These are phyloP conservation scores for Aspergillus cavernicola DNA, from an alignment of 495 filamentous ascomycete species.

Conservation along the genomic window DNA sequence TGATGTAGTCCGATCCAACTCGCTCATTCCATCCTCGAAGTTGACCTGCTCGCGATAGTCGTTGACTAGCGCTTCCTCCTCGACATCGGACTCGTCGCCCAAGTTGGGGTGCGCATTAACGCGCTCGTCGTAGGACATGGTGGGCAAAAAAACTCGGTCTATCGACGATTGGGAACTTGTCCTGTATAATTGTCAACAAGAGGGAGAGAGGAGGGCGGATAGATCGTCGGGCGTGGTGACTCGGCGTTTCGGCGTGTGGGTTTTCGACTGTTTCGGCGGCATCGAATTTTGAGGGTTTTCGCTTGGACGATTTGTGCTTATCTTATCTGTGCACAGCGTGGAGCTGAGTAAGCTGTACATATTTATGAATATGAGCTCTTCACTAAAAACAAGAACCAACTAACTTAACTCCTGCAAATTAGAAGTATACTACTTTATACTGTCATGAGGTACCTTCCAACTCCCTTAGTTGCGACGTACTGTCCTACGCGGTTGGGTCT, in stretches of 20 bases:
- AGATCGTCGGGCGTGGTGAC: constrained; percentile 27
- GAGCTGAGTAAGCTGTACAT: constrained; percentile 36
- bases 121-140: constrained; percentile 52
- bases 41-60: constrained; percentile 94
- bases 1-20: constrained; percentile 62
- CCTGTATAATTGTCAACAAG: constrained; percentile 24
- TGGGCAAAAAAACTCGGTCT: constrained; percentile 19
- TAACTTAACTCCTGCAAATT: no score
- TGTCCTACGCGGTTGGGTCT: no score
- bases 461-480: no score
- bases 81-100: constrained; percentile 83
- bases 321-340: constrained; percentile 42
- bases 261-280: constrained; percentile 37
- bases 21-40: constrained; percentile 79
- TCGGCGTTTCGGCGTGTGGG: constrained; percentile 43
- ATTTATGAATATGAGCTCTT: no score
- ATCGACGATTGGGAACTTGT: constrained; percentile 15
- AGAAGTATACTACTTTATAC: no score
- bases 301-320: constrained; percentile 47
- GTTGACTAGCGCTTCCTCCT: constrained; percentile 90
- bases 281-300: constrained; percentile 54
- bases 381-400: no score
- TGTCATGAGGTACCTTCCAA: no score
- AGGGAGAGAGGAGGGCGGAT: constrained; percentile 23
- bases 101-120: constrained; percentile 49